Evolutionary conservation across 441 rosid genomes (phyloP).

Genomic region (Erodium trifolium): DNA sequence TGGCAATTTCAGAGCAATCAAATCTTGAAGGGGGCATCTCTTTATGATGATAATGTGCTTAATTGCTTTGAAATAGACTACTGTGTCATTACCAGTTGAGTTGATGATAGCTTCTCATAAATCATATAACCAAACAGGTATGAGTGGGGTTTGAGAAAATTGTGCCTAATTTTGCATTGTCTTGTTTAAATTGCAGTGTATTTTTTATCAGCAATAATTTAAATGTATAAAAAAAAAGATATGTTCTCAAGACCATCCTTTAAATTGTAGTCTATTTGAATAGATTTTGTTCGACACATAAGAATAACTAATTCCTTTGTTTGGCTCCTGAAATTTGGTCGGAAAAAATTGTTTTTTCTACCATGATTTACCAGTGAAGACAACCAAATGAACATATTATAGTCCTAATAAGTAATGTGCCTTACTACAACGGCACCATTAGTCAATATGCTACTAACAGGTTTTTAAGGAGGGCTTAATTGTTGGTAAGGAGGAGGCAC

Average conservation of each 20-base stretch:
- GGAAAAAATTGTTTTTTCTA: too few relatives aligned
- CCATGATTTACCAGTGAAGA: too few relatives aligned
- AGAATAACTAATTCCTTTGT: neutral
- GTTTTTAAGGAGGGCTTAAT: too few relatives aligned
- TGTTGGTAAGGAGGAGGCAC: neutral
- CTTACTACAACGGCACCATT: too few relatives aligned
- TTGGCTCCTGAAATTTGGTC: too few relatives aligned
- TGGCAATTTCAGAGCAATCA: slow-evolving; percentile 10
- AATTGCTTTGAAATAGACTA: neutral
- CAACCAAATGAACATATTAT: too few relatives aligned
- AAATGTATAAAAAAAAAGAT: too few relatives aligned
- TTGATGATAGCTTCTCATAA: neutral
- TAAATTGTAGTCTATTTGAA: neutral
- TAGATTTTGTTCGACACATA: neutral
- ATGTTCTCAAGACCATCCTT: too few relatives aligned
- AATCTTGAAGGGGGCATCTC: neutral
- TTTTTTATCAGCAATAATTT: too few relatives aligned
- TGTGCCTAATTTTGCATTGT: neutral
- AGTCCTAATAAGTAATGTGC: too few relatives aligned
- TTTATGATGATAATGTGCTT: too few relatives aligned
- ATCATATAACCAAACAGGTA: neutral
- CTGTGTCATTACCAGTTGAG: neutral
- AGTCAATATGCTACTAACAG: neutral
- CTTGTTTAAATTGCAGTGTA: too few relatives aligned
- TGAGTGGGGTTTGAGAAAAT: neutral